Conservation (phyloP, 1,284 basidiomycete species). For the Porodaedalea pini region DNA sequence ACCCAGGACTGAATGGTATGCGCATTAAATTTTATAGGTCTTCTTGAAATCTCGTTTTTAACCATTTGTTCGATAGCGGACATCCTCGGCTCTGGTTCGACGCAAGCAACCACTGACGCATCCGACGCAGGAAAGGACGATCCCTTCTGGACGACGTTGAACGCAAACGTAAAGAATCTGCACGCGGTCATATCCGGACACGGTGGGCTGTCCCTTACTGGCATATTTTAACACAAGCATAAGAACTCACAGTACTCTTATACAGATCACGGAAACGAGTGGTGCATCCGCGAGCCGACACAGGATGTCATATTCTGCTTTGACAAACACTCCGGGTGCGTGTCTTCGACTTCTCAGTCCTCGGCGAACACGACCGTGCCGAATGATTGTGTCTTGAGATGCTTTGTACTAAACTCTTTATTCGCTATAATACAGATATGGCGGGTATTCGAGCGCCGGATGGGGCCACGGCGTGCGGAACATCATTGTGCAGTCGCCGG, state of each 20-base stretch:
- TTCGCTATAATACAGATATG: constrained; percentile 52
- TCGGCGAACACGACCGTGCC: background rate
- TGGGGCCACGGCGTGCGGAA: constrained; percentile 69
- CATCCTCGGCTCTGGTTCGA: constrained; percentile 51
- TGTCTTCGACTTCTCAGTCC: background rate
- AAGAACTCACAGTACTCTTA: background rate
- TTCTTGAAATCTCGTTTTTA: background rate
- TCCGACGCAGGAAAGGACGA: constrained; percentile 43
- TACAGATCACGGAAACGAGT: constrained; percentile 67
- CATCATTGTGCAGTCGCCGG: constrained; percentile 49
- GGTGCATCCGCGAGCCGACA: constrained; percentile 61
- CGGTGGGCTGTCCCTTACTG: constrained; percentile 35
- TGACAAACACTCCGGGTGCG: constrained; percentile 66
- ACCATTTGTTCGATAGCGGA: constrained; percentile 42
- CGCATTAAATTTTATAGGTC: background rate
- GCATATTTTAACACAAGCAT: background rate
- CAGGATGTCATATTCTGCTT: constrained; percentile 68
- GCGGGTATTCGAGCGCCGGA: constrained; percentile 49
- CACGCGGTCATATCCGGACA: constrained; percentile 65
- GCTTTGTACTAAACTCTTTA: background rate
- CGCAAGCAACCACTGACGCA: constrained; percentile 45
- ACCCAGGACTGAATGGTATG: constrained; percentile 62
- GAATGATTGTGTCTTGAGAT: background rate
- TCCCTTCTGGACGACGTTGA: constrained; percentile 60
- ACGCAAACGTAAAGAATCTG: constrained; percentile 56